Evolutionary conservation across 495 filamentous ascomycete genomes (phyloP), one percentile per base, ranked within the genome.

Genomic region (Parathielavia hyrcaniae): DNA sequence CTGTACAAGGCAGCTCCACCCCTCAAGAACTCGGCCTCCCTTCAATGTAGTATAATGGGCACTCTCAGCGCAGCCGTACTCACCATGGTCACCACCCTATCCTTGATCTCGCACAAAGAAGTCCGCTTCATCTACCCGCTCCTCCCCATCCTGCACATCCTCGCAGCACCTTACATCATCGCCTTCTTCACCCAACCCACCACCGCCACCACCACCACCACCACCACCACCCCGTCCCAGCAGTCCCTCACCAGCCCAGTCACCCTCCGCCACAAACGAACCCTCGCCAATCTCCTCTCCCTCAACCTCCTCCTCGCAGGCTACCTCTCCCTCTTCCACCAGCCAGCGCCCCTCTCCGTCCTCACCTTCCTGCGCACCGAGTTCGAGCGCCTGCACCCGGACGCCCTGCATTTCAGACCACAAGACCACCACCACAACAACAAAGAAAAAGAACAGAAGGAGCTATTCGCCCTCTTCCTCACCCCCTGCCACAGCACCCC

Each of bases 401-500:
- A 68, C 35, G 46, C 66, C 50, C 67, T 78, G 4, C 43, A 65
- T 32, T 48, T 74, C 17, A 30, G 26, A 6, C 26, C 26, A 6
- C 3, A n/a, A n/a, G n/a, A 20, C 36, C 40, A 20, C 36, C 50
- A 8, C 48, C 48, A 4, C 32, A 16, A 22, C 11, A 16, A 22
- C n/a, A 26, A 26, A 19, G 54, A 57, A 14, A 57, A 66, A 60
- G 54, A 41, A 45, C 22, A 43, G 50, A 26, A 57, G 16, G 73
- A 79, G 34, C 83, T 86, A 32, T 90, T 89, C 39, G 86, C 83
- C 8, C 89, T 86, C 5, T 97, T 97, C 72, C 79, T 98, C n/a
- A 96, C 93, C 79, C 93, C 95, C 16, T 98, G 93, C 72, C 95
- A 98, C 76, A 88, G 87, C 62, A 97, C 91, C 10, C 92, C 93